A percentile compares a stretch with the other conserved stretches of the same genome.
phyloP scores from a whole-genome alignment of 371 early-diverging fungal species.

The Circinella minor region DNA sequence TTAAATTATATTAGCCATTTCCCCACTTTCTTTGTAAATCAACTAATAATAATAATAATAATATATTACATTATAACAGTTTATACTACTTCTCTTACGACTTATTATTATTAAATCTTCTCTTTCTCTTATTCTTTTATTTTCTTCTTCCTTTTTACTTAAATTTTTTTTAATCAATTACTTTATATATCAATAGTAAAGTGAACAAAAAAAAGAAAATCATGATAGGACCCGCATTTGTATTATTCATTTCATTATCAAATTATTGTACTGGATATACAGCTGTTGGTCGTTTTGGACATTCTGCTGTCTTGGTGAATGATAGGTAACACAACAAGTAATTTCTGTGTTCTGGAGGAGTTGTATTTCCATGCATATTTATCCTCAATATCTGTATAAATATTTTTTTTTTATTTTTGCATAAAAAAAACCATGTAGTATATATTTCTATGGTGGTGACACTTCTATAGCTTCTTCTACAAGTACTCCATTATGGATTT shows the following conservation, averaged over 20 bases:
- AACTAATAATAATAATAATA: no score
- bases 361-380: no score
- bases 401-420: no score
- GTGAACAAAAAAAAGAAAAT: neutral
- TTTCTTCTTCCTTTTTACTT: neutral
- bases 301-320: constrained; percentile 31
- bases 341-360: no score
- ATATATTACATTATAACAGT: no score
- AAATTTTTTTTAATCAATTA: neutral
- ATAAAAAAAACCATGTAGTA: constrained; percentile 16
- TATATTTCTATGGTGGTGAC: constrained; percentile 51
- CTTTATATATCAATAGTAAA: no score
- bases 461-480: constrained; percentile 32
- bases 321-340: constrained; percentile 19
- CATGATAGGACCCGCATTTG: neutral
- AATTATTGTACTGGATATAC: constrained; percentile 17
- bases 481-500: constrained; percentile 36
- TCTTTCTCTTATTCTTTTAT: neutral
- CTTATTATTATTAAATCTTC: no score
- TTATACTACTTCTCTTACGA: no score
- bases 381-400: no score
- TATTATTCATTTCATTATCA: neutral
- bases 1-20: no score
- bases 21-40: no score
- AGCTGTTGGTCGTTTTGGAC: constrained; percentile 33